Evolutionary conservation across 2,329 filamentous ascomycete species (phyloP).

Genomic region (Epichloe sylvatica): DNA sequence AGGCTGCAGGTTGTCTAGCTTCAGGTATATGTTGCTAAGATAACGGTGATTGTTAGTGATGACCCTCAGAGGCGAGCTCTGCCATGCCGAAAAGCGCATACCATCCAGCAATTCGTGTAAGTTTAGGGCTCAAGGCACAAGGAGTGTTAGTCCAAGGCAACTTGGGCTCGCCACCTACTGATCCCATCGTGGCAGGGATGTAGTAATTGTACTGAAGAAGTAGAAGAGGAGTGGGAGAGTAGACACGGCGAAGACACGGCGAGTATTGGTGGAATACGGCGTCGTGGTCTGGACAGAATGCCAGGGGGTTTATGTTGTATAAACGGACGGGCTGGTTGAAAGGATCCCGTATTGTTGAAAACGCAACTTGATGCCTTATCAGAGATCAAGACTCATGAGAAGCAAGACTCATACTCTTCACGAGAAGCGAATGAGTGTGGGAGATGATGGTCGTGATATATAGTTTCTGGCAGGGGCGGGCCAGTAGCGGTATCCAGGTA

Average conservation of each 20-base stretch:
- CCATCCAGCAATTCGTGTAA: conserved; percentile 62
- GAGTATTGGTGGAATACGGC: not conserved
- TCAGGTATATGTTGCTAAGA: conserved; percentile 61
- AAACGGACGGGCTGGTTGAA: conserved; percentile 1
- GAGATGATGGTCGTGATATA: conserved; percentile 6
- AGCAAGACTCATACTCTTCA: not conserved
- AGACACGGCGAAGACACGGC: not conserved
- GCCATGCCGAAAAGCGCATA: conserved; percentile 22
- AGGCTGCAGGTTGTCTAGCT: conserved; percentile 74
- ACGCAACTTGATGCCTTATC: no score
- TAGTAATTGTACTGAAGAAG: not conserved
- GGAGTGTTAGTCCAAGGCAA: conserved; percentile 60
- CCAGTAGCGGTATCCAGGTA: conserved; percentile 1
- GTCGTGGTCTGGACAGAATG: not conserved
- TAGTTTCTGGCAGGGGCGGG: not conserved
- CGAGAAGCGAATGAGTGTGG: not conserved
- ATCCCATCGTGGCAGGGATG: conserved; percentile 23
- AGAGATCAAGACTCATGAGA: not conserved
- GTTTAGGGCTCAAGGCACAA: conserved; percentile 48
- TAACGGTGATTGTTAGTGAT: not conserved
- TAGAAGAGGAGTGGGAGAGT: not conserved
- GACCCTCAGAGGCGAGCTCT: not conserved
- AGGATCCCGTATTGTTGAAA: conserved; percentile 3
- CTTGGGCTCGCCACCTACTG: conserved; percentile 23
- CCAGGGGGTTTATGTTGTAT: not conserved